Conservation (phyloP, 2,329 filamentous ascomycete genomes). For the Orbilia ellipsospora region DNA sequence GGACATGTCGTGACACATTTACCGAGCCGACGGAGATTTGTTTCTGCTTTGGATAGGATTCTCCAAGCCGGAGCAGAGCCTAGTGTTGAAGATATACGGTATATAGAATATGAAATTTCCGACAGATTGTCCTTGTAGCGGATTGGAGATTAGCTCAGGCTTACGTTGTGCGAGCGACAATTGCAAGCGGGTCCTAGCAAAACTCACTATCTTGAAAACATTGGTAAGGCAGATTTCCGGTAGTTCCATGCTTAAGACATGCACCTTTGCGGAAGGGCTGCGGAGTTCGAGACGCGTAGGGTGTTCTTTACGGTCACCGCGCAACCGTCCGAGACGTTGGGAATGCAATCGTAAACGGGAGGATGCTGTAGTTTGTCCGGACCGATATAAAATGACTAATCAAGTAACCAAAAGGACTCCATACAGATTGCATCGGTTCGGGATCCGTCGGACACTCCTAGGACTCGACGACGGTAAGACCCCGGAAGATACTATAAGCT, state of each 20-base stretch:
- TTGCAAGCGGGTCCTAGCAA: not conserved
- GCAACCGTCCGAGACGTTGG: conserved; percentile 52
- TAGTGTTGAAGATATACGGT: conserved; percentile 45
- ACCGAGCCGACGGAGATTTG: conserved; percentile 44
- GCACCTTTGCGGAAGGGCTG: conserved; percentile 50
- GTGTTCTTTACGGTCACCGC: conserved; percentile 41
- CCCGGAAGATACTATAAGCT: conserved; percentile 8
- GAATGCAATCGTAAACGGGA: conserved; percentile 52
- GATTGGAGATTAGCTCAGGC: conserved; percentile 31
- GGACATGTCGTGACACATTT: conserved; percentile 48
- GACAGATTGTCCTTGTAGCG: conserved; percentile 51
- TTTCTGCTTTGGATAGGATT: conserved; percentile 43
- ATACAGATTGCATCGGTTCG: conserved; percentile 54
- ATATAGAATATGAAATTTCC: conserved; percentile 50
- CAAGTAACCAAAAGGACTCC: conserved; percentile 49
- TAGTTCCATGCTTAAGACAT: conserved; percentile 55
- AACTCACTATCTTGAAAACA: conserved; percentile 56
- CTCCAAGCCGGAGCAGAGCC: conserved; percentile 52
- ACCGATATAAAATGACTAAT: conserved; percentile 46
- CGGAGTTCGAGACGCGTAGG: conserved; percentile 36
- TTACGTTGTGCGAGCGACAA: conserved; percentile 14
- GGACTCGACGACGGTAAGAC: conserved; percentile 13
- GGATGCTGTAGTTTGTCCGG: conserved; percentile 47
- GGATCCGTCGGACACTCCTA: conserved; percentile 51
- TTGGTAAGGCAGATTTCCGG: conserved; percentile 55